phyloP scores from a whole-genome alignment of 305 asterid species.

The Petunia hybrid region DNA sequence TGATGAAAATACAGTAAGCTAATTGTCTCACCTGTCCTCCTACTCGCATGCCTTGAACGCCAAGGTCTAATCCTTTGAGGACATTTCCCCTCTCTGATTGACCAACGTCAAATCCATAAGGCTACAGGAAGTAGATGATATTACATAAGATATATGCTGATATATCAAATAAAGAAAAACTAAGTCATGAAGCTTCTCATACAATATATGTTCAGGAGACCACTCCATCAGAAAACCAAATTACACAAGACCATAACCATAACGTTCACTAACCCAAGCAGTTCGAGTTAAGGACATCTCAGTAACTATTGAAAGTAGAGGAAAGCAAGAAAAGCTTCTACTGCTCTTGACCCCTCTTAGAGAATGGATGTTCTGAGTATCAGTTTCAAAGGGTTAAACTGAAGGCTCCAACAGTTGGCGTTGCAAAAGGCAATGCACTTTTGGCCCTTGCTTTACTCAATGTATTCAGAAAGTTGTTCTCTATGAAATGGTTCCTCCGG shows the following conservation, averaged over 20 bases:
- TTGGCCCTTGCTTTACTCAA: not conserved
- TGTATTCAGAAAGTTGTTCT: not conserved
- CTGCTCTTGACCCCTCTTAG: not conserved
- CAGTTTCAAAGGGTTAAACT: not conserved
- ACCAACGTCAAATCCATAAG: constrained; percentile 97
- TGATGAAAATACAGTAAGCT: constrained; percentile 8
- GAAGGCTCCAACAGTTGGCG: not conserved
- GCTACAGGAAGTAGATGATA: constrained; percentile 52
- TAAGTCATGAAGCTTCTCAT: not conserved
- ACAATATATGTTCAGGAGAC: not conserved
- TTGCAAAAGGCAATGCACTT: not conserved
- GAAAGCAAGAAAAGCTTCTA: not conserved
- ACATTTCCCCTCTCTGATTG: constrained; percentile 85
- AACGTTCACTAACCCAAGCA: not conserved
- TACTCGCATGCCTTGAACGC: constrained; percentile 94
- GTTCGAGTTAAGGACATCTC: not conserved
- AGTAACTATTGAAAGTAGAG: not conserved
- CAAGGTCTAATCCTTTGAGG: constrained; percentile 92
- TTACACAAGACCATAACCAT: not conserved
- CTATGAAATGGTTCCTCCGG: not conserved
- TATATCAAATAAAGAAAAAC: not conserved
- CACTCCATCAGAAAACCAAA: not conserved
- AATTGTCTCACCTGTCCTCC: constrained; percentile 89
- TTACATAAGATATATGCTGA: constrained; percentile 31
- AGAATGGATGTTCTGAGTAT: not conserved